Percentiles rank a stretch among this genome's conserved stretches.
phyloP scores from a whole-genome alignment of 139 green algal genomes.

The Ettlia oleoabundans region DNA sequence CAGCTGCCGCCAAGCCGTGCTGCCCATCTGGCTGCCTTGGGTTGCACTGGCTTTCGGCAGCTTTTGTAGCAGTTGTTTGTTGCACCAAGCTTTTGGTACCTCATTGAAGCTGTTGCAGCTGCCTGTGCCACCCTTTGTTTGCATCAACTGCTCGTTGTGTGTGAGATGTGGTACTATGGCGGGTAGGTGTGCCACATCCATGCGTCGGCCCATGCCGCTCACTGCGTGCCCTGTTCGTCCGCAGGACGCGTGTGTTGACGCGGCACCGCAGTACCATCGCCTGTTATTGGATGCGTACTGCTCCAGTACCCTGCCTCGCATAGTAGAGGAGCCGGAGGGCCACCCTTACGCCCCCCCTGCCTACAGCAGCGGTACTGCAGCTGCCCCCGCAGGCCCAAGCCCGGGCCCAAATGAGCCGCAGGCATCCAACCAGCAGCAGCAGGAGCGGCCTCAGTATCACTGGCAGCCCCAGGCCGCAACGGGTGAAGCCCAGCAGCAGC shows the following conservation, averaged over 20 bases:
- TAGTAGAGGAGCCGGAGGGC: background rate
- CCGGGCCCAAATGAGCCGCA: background rate
- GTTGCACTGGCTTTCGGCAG: too few species aligned
- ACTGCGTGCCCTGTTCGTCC: too few species aligned
- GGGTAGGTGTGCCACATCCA: too few species aligned
- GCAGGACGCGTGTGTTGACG: conserved; percentile 51
- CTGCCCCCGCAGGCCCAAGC: background rate
- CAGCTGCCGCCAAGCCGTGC: too few species aligned
- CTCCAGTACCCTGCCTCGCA: background rate
- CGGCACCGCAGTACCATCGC: conserved; percentile 35
- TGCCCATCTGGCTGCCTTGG: too few species aligned
- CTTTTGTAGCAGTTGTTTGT: too few species aligned
- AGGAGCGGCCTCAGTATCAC: background rate
- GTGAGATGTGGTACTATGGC: too few species aligned
- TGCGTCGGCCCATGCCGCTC: too few species aligned
- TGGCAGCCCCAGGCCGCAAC: background rate
- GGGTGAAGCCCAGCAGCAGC: background rate
- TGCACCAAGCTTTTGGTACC: too few species aligned
- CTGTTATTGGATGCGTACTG: conserved; percentile 39
- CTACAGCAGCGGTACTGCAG: conserved; percentile 14
- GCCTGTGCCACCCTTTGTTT: too few species aligned
- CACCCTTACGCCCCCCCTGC: background rate
- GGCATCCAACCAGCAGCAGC: background rate
- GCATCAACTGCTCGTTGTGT: too few species aligned
- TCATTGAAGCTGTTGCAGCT: too few species aligned